Base-by-base conservation (phyloP, 345 rosid genomes). In the Reutealis trisperma region DNA sequence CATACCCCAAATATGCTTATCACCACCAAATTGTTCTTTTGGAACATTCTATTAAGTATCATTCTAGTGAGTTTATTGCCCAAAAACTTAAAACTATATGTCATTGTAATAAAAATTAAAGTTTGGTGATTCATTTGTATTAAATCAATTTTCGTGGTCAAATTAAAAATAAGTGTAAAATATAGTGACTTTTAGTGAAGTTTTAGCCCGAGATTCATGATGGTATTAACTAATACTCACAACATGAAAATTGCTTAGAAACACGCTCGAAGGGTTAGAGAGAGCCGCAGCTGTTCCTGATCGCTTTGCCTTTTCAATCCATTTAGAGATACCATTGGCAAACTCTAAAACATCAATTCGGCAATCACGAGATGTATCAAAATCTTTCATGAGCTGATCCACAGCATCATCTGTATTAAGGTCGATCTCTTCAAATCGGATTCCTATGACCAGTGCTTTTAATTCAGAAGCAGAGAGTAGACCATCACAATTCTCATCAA, bases 351-450 rank as follows among this genome's bases (percentile, higher is more conserved):
- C 0, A 24, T 85, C 83, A 79, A 94, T 64, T 2, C 15, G 6
- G 34, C 5, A 10, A 82, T 94, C 90, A n/a, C 0, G 2, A 64
- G 88, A 67, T 60, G 80, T 81, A 76, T 94, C 98, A 21, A 94
- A 92, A 72, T 88, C 97, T 15, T 16, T 60, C 78, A 94, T 77
- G 1, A 34, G 1, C 3, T 34, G 37, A 34, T 34, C 37, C 37
- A 34, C 37, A 34, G 0, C 37, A 34, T 90, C 93, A 61, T 80
- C 86, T n/a, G 47, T 79, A 72, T 94, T 86, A 63, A 92, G 81
- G 81, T 94, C 88, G 51, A 90, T 89, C 69, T 91, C 94, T 49
- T 87, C 93, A 80, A 94, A 91, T 55, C 66, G 87, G 74, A 94
- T 89, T 63, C 98, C 98, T 63, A 91, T 57, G 25, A 86, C 80